These are phyloP conservation scores for Trichophyton simii DNA, from an alignment of 2,329 filamentous ascomycete species.

Conservation along the genomic window DNA sequence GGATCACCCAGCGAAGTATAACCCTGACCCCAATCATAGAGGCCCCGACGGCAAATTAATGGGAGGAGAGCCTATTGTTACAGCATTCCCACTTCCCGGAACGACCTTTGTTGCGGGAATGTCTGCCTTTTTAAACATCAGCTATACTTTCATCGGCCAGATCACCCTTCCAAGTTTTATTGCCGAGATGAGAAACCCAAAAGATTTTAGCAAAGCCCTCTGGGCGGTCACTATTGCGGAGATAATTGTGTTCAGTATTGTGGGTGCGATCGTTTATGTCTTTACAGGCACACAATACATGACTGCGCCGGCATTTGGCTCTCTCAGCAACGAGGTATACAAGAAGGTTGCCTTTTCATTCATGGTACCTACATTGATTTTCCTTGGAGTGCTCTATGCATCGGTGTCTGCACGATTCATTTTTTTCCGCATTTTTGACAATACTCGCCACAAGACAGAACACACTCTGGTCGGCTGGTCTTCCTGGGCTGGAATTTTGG, in stretches of 20 bases:
- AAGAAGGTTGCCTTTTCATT: conserved; percentile 87
- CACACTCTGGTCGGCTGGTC: conserved; percentile 75
- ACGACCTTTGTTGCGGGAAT: conserved; percentile 73
- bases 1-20: conserved; percentile 57
- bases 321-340: conserved; percentile 57
- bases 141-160: conserved; percentile 91
- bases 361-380: conserved; percentile 91
- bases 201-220: conserved; percentile 83
- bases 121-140: conserved; percentile 87
- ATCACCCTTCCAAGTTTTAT: conserved; percentile 92
- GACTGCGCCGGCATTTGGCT: conserved; percentile 76
- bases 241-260: conserved; percentile 70
- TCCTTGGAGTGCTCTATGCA: conserved; percentile 80
- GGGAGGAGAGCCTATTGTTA: conserved; percentile 53
- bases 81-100: conserved; percentile 52
- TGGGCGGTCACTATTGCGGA: conserved; percentile 85
- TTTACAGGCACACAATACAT: conserved; percentile 85
- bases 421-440: conserved; percentile 78
- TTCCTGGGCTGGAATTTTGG: conserved; percentile 62
- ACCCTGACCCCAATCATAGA: conserved; percentile 33
- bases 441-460: conserved; percentile 63
- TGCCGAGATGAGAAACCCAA: conserved; percentile 72
- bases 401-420: conserved; percentile 82
- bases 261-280: conserved; percentile 70
- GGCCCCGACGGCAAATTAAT: conserved; percentile 17